Conservation (phyloP, 75 land plant species). For the Chamaecyparis obtusa region DNA sequence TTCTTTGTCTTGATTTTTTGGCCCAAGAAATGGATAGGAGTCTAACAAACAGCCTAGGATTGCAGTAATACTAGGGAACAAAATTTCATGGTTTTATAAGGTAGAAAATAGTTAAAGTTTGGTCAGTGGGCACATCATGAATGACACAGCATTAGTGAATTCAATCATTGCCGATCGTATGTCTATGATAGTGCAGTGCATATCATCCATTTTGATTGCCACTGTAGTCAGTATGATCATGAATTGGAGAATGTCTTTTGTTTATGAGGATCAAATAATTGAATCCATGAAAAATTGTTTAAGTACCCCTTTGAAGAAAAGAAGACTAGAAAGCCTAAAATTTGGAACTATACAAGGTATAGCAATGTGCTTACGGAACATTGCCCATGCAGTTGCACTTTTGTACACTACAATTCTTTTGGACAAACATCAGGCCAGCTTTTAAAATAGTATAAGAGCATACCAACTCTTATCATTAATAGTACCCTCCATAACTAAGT, state of each 20-base stretch:
- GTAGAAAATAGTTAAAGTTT: conserved; percentile 50
- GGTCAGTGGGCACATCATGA: conserved; percentile 42
- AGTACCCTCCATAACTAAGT: conserved; percentile 49
- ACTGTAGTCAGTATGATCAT: conserved; percentile 35
- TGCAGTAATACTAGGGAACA: conserved; percentile 59
- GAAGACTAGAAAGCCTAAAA: conserved; percentile 42
- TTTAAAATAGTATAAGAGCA: conserved; percentile 39
- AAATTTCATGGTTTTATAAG: conserved; percentile 69
- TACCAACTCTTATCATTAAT: conserved; percentile 51
- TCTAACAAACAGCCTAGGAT: background rate
- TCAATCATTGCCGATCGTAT: conserved; percentile 56
- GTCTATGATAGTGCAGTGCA: conserved; percentile 50
- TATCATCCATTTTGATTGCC: conserved; percentile 45
- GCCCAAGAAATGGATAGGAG: background rate
- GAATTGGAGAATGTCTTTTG: conserved; percentile 56
- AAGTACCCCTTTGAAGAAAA: conserved; percentile 26
- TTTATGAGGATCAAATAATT: conserved; percentile 46
- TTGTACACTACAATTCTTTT: conserved; percentile 61
- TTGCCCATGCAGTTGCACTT: conserved; percentile 67
- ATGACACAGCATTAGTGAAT: conserved; percentile 49
- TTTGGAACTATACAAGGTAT: conserved; percentile 60
- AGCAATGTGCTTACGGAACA: conserved; percentile 53
- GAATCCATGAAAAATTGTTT: conserved; percentile 37
- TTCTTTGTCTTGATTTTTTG: background rate
- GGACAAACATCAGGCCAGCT: conserved; percentile 28